Evolutionary conservation across 1,139 yeast genomes (phyloP).

Genomic region (Yamadazyma jaroonii): DNA sequence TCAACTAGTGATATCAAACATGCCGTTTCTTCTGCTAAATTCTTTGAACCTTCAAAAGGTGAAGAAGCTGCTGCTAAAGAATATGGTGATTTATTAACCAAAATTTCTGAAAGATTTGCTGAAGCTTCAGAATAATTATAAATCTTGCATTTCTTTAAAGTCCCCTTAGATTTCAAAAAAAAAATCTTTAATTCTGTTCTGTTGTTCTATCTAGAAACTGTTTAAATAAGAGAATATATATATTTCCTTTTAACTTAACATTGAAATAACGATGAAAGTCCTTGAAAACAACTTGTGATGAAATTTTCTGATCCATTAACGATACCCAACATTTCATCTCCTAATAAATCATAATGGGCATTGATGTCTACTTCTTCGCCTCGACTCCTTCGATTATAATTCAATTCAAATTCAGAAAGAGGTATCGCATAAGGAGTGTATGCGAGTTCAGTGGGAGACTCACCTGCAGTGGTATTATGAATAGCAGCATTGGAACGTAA

Average conservation of each 20-base stretch:
- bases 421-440: conserved; percentile 29
- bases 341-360: conserved; percentile 14
- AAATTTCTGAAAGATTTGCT: conserved; percentile 86
- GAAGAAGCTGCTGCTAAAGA: conserved; percentile 71
- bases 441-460: conserved; percentile 7
- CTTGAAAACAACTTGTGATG: conserved; percentile 14
- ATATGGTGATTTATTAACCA: conserved; percentile 70
- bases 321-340: conserved; percentile 16
- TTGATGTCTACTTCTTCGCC: neutral
- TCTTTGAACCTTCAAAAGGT: conserved; percentile 93
- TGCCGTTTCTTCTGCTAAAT: conserved; percentile 89
- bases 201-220: conserved; percentile 2
- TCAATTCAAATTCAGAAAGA: conserved; percentile 20
- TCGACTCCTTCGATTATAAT: conserved; percentile 8
- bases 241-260: conserved; percentile 6
- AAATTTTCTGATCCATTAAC: conserved; percentile 20
- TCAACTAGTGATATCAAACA: conserved; percentile 89
- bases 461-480: neutral
- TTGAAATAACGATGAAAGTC: conserved; percentile 1
- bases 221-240: conserved; percentile 3
- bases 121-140: conserved; percentile 79
- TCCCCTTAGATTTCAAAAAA: neutral
- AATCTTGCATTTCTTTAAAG: neutral
- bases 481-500: conserved; percentile 1
- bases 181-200: conserved; percentile 3